A percentile compares a stretch with the other conserved stretches of the same genome.
Evolutionary conservation across 768 basidiomycete species (phyloP).

Genomic region (Symmetrospora coprosmae): DNA sequence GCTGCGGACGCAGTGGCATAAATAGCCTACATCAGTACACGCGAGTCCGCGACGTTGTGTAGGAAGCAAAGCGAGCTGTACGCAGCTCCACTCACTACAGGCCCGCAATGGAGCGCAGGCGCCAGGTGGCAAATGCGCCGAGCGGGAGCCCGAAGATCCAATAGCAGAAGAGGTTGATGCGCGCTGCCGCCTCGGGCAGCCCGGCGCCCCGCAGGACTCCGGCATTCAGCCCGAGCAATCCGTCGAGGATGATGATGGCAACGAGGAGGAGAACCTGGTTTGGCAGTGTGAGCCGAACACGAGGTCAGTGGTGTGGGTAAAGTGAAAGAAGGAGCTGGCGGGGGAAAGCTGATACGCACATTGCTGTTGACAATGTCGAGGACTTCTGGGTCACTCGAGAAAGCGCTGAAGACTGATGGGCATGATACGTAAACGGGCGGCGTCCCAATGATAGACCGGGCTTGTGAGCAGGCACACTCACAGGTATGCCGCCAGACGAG

Average conservation of each 20-base stretch:
- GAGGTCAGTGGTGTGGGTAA: no score
- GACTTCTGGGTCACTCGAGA: slow-evolving; percentile 4
- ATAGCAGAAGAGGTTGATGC: slow-evolving; percentile 9
- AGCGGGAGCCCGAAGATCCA: slow-evolving; percentile 15
- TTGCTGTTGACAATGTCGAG: background rate
- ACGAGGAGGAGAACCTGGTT: background rate
- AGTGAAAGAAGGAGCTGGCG: background rate
- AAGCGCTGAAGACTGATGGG: no score
- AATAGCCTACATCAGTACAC: background rate
- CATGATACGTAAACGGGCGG: no score
- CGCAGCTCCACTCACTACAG: background rate
- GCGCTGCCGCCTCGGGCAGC: background rate
- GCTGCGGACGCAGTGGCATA: background rate
- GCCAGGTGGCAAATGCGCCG: background rate
- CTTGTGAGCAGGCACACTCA: no score
- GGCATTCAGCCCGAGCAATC: background rate
- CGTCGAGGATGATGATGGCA: background rate
- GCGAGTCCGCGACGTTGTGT: no score
- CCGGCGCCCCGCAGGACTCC: background rate
- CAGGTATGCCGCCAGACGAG: no score
- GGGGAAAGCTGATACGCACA: background rate
- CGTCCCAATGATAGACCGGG: no score
- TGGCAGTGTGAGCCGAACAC: background rate
- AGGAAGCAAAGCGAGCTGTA: background rate
- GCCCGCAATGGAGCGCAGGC: background rate